Evolutionary conservation across 345 rosid species (phyloP).

Genomic region (Moringa oleifera): DNA sequence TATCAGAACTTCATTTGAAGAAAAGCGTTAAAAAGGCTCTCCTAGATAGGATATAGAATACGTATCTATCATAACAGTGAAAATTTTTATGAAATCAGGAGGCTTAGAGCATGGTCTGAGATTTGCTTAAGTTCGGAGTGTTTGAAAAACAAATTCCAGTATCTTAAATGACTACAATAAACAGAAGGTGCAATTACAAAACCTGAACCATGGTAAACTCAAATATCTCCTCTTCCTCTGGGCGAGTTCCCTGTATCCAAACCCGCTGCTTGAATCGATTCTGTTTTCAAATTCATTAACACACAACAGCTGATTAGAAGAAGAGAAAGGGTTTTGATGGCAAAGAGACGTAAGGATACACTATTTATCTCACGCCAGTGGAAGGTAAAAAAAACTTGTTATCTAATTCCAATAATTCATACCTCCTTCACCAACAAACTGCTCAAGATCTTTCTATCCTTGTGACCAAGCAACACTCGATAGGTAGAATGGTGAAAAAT

Average conservation of each 20-base stretch:
- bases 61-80: neutral
- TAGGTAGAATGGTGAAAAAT: conserved; percentile 91
- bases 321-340: neutral
- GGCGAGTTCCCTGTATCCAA: conserved; percentile 82
- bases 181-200: conserved; percentile 5
- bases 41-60: neutral
- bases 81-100: neutral
- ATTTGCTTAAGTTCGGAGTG: neutral
- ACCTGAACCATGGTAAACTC: conserved; percentile 94
- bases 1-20: neutral
- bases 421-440: conserved; percentile 85
- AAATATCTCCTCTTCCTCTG: conserved; percentile 86
- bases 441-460: conserved; percentile 72
- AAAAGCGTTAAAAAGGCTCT: neutral
- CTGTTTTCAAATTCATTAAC: conserved; percentile 24
- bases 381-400: neutral
- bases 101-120: neutral
- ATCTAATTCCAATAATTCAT: conserved; percentile 10
- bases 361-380: neutral
- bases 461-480: conserved; percentile 85
- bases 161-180: too few species aligned
- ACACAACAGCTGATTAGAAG: neutral
- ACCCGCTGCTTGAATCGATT: conserved; percentile 80
- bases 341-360: too few species aligned
- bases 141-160: neutral